Base-by-base conservation (phyloP, 768 basidiomycete species). In the Leccinum disarticulatum region DNA sequence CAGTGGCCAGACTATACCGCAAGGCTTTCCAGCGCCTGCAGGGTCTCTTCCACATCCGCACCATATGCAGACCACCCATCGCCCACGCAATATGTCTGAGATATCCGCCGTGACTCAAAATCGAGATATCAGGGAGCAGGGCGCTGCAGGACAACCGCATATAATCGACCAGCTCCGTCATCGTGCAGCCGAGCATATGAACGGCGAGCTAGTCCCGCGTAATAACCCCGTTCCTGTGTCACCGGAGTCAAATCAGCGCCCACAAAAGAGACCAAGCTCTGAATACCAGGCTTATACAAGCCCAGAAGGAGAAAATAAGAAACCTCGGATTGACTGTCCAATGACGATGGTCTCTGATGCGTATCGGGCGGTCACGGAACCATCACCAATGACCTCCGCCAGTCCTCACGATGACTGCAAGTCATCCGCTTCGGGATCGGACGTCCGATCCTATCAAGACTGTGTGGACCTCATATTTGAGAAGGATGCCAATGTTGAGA, bases 391-490 rank as follows among this genome's bases (percentile, higher is more conserved):
- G 14, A 31, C 54, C 6, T 49, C 49, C 13, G 10, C 30, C 7
- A 52, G 55, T 38, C 31, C 28, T 33, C 60, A 27, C 22, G 14
- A 41, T 10, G 60, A 63, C 22, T 35, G 9, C 50, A 55, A 57
- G 31, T 15, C 27, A 7, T 54, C 56, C 10, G 22, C 35, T 17
- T 13, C 58, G 5, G 31, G 19, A 52, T 54, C 59, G 13, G 56
- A 71, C 25, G 46, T 74, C 25, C 78, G 80, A 57, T 78, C 82
- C 56, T 66, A 83, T 22, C 73, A 73, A 56, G 77, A 76, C 11
- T 73, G 85, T 27, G 78, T 84, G 25, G 52, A 69, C 43, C 54
- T 70, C 49, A 72, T 74, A 57, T 77, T 75, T 52, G 74, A 71
- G 53, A 61, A 61, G 54, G 73, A 76, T 35, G 73, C 72, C 25